Conservation (phyloP, 805 yeast species). For the Cyberlindnera nakhonratchasimensis region DNA sequence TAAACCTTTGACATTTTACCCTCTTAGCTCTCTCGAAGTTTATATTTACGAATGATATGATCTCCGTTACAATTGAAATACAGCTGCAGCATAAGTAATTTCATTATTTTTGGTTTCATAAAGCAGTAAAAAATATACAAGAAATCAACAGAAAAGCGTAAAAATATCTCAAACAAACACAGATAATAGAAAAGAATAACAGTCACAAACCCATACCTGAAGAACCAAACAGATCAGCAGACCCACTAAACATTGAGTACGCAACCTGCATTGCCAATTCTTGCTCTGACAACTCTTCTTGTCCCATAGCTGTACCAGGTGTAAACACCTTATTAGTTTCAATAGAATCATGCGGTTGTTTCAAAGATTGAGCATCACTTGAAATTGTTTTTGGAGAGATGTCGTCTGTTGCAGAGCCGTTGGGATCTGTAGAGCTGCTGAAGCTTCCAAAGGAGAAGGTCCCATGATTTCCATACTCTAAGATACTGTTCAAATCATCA, state of each 20-base stretch:
- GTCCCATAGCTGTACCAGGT: background rate
- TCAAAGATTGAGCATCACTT: conserved; percentile 1
- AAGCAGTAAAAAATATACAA: background rate
- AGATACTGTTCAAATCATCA: conserved; percentile 2
- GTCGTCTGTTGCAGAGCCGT: conserved; percentile 17
- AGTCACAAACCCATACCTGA: conserved; percentile 2
- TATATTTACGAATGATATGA: no score
- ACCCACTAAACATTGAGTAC: conserved; percentile 27
- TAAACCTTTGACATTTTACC: no score
- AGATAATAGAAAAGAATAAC: background rate
- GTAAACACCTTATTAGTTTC: background rate
- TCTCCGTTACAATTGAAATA: no score
- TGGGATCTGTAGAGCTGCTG: conserved; percentile 2
- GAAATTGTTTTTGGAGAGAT: conserved; percentile 21
- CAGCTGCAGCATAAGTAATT: no score
- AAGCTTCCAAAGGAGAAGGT: conserved; percentile 6
- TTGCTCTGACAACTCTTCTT: conserved; percentile 12
- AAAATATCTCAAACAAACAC: background rate
- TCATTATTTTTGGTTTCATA: background rate
- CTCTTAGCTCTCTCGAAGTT: no score
- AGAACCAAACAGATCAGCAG: conserved; percentile 6
- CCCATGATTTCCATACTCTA: background rate
- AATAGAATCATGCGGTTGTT: conserved; percentile 3
- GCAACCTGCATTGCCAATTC: conserved; percentile 28
- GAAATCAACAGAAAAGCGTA: background rate